Evolutionary conservation across 108 stramenopile genomes (phyloP), one percentile per base, ranked within the genome.

Genomic region (Conticribra guillardii): DNA sequence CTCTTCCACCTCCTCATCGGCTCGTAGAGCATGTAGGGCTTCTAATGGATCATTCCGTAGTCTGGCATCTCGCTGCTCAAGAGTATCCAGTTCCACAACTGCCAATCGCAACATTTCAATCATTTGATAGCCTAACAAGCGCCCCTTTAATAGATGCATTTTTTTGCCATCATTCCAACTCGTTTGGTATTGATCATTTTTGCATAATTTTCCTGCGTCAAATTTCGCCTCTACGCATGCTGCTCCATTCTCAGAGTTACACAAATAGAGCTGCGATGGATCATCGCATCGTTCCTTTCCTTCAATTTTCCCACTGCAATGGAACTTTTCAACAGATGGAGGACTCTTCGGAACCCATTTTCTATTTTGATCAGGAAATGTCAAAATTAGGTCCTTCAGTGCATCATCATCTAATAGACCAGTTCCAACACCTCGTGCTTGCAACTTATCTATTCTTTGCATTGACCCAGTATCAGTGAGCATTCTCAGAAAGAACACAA

Each of bases 101-200:
- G 72, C 72, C 4, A 26, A 47, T 18, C 57, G 64, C 4, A 73
- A 31, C 54, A 45, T 58, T 67, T 73, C 65, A 16, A 67, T 33
- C 29, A 73, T 18, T 11, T 46, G 31, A 29, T 54, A 73, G 0
- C 74, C 74, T 3, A 74, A 28, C 21, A 74, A 21, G 4, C 67
- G 55, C 3, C 74, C 74, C 27, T 69, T 68, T 24, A 74, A 30
- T 19, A 33, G 41, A 17, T 74, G 73, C 66, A 74, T 51, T 30
- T 64, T 69, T 56, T 58, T 67, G n/a, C 74, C 74, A 69, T 60
- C 67, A 69, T 68, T 59, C 58, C 67, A 58, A 21, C 28, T 49
- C 11, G 57, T 68, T 60, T 74, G 51, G 27, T 64, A 69, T 45
- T 52, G 30, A 34, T 50, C 22, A 4, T 54, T 33, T 1, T 2